phyloP scores from a whole-genome alignment of 2,329 filamentous ascomycete species.

The Cladosporium sp. region DNA sequence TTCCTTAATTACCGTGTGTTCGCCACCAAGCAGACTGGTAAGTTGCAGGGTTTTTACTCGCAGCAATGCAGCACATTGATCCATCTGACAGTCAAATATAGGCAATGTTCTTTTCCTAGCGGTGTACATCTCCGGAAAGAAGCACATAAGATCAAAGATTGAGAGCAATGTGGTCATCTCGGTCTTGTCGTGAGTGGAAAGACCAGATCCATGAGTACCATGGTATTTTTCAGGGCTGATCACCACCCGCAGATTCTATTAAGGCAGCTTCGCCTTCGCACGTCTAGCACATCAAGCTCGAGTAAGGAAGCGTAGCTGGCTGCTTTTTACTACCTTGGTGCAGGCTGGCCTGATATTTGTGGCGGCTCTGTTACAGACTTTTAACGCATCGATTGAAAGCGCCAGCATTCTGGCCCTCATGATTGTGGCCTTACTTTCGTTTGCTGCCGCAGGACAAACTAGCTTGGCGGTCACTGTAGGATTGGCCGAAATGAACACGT shows the following conservation, averaged over 20 bases:
- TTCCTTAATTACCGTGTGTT: slow-evolving; percentile 26
- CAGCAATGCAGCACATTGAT: neutral
- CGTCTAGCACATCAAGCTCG: neutral
- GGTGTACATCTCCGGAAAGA: neutral
- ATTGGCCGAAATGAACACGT: slow-evolving; percentile 21
- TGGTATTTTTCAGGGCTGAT: neutral
- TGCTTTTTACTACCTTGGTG: slow-evolving; percentile 17
- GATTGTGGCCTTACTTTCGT: slow-evolving; percentile 15
- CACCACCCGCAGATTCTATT: neutral
- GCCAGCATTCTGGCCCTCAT: slow-evolving; percentile 4
- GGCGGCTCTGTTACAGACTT: slow-evolving; percentile 6
- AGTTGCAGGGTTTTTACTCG: slow-evolving; percentile 25
- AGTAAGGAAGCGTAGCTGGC: slow-evolving; percentile 11
- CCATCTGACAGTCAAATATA: neutral
- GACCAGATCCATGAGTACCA: too few relatives aligned
- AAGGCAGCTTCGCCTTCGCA: slow-evolving; percentile 1
- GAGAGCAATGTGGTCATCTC: slow-evolving; percentile 2
- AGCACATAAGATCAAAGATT: neutral
- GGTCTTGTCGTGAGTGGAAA: neutral
- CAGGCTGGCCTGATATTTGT: slow-evolving; percentile 16
- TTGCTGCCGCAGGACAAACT: slow-evolving; percentile 19
- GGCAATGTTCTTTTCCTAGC: slow-evolving; percentile 9
- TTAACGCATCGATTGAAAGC: neutral
- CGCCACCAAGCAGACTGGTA: slow-evolving; percentile 29
- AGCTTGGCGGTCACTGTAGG: slow-evolving; percentile 17